Conservation (phyloP, 1,139 yeast genomes). For the Sugiyamaella pinicola region DNA sequence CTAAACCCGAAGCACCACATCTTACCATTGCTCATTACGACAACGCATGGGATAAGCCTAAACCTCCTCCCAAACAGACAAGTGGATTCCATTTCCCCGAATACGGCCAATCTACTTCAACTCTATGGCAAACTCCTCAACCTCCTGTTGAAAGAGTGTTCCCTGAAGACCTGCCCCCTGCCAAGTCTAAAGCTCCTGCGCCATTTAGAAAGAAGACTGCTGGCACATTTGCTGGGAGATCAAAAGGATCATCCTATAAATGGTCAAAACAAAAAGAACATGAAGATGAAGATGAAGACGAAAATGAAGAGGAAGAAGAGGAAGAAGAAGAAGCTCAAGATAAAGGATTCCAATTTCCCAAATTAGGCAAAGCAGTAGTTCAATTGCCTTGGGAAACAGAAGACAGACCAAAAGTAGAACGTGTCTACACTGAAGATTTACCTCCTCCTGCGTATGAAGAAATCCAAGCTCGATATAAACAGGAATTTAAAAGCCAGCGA, state of each 20-base stretch:
- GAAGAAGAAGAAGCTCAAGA: slow-evolving; percentile 12
- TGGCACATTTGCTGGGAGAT: slow-evolving; percentile 1
- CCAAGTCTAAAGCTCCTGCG: background rate
- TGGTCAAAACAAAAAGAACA: slow-evolving; percentile 7
- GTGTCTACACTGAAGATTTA: slow-evolving; percentile 26
- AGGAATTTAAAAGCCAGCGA: slow-evolving; percentile 6
- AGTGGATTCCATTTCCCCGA: slow-evolving; percentile 20
- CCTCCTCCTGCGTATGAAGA: slow-evolving; percentile 18
- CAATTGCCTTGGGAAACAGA: slow-evolving; percentile 26
- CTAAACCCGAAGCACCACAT: slow-evolving; percentile 46
- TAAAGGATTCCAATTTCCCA: slow-evolving; percentile 24
- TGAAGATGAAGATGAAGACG: background rate
- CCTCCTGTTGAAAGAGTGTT: slow-evolving; percentile 25
- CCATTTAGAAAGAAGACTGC: slow-evolving; percentile 6
- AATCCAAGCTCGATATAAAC: slow-evolving; percentile 1
- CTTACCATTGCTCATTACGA: slow-evolving; percentile 33
- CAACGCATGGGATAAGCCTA: slow-evolving; percentile 38
- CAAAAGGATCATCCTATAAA: background rate
- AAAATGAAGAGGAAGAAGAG: slow-evolving; percentile 31
- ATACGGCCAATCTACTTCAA: slow-evolving; percentile 19
- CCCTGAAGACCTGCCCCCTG: slow-evolving; percentile 26
- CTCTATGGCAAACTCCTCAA: slow-evolving; percentile 19
- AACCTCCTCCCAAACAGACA: slow-evolving; percentile 15
- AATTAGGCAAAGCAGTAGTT: slow-evolving; percentile 23
- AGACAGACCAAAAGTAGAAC: slow-evolving; percentile 23